Evolutionary conservation across 306 rosid genomes (phyloP).

Genomic region (Medicago lupulina): DNA sequence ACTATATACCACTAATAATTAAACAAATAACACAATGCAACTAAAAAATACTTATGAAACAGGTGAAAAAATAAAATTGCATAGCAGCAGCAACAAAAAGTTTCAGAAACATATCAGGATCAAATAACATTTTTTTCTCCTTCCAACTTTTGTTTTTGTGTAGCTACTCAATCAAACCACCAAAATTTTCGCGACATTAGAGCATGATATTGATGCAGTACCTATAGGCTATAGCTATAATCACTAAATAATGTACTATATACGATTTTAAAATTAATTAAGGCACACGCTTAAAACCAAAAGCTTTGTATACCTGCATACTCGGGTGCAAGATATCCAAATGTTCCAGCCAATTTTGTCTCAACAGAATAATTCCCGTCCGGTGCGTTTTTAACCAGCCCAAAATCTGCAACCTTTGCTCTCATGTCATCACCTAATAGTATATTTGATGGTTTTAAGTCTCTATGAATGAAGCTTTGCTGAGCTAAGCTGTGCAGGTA

Average conservation of each 20-base stretch:
- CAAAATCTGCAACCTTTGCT: slow-evolving; percentile 94
- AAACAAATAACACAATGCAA: slow-evolving; percentile 11
- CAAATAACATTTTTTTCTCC: slow-evolving; percentile 28
- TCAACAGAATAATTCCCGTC: slow-evolving; percentile 87
- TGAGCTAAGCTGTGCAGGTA: slow-evolving; percentile 93
- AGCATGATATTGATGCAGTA: slow-evolving; percentile 33
- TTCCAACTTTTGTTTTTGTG: neutral
- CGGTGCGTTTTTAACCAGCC: slow-evolving; percentile 80
- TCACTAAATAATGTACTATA: slow-evolving; percentile 10
- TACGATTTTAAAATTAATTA: slow-evolving; percentile 16
- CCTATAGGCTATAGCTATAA: slow-evolving; percentile 14
- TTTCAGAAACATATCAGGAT: slow-evolving; percentile 10
- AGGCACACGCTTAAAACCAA: slow-evolving; percentile 3
- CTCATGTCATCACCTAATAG: slow-evolving; percentile 87
- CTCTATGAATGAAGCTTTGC: slow-evolving; percentile 89
- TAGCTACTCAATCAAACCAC: slow-evolving; percentile 4
- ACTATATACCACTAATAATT: slow-evolving; percentile 5
- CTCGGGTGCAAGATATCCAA: slow-evolving; percentile 97
- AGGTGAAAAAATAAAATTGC: slow-evolving; percentile 5
- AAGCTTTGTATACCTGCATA: slow-evolving; percentile 74
- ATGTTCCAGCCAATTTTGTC: slow-evolving; percentile 93
- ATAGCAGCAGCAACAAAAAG: slow-evolving; percentile 15
- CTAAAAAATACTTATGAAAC: slow-evolving; percentile 5
- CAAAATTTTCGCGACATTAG: slow-evolving; percentile 13
- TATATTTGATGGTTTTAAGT: slow-evolving; percentile 89